Evolutionary conservation across 768 basidiomycete species (phyloP).

Genomic region (Fomitopsis serialis): DNA sequence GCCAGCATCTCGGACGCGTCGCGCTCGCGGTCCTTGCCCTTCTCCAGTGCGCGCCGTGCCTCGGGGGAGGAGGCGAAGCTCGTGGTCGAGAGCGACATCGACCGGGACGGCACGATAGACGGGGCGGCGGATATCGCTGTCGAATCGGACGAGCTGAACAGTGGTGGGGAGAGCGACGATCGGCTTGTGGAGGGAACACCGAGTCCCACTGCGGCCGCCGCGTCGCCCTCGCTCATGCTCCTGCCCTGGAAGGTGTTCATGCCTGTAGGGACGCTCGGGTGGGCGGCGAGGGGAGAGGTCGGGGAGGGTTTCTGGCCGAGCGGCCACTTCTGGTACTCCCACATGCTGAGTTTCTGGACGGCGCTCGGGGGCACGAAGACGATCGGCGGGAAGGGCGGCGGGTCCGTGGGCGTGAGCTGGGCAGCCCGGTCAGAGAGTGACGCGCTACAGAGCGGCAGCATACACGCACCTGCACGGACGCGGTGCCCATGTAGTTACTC

Average conservation of each 20-base stretch:
- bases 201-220: neutral
- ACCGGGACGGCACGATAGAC: neutral
- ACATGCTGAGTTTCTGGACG: constrained; percentile 11
- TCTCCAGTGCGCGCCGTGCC: neutral
- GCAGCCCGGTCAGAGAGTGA: neutral
- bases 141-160: neutral
- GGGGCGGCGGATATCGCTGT: neutral
- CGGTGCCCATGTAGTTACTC: neutral
- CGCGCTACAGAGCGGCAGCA: neutral
- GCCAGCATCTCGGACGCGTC: constrained; percentile 2
- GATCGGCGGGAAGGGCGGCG: constrained; percentile 23
- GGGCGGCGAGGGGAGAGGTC: neutral
- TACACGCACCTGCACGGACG: neutral
- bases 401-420: constrained; percentile 19
- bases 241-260: too few species aligned
- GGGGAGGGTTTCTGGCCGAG: neutral
- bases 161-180: neutral
- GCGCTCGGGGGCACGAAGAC: constrained; percentile 16
- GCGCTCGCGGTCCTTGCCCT: constrained; percentile 7
- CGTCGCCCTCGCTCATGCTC: too few species aligned
- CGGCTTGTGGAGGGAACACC: neutral
- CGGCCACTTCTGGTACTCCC: constrained; percentile 18
- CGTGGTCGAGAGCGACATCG: constrained; percentile 4
- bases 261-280: neutral
- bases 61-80: neutral